phyloP scores from a whole-genome alignment of 164 flowering plant genomes.

The Nymphaea thermarum region DNA sequence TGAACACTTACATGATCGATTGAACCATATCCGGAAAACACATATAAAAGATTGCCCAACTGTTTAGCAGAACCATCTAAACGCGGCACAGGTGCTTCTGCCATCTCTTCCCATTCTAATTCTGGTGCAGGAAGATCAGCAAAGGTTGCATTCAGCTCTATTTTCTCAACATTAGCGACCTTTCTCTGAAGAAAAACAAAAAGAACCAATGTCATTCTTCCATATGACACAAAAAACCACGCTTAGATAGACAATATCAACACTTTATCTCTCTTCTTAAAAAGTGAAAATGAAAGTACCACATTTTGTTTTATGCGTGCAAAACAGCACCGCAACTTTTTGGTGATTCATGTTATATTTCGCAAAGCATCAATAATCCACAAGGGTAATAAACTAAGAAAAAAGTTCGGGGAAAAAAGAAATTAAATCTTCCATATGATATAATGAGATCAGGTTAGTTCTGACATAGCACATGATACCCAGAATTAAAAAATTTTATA shows the following conservation, averaged over 20 bases:
- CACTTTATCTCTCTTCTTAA: background rate
- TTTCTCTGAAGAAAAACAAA: conserved; percentile 26
- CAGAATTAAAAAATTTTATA: background rate
- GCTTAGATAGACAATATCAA: background rate
- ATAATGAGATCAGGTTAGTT: background rate
- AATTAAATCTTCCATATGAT: background rate
- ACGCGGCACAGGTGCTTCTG: conserved; percentile 75
- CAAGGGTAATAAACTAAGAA: background rate
- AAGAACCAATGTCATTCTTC: background rate
- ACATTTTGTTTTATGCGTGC: background rate
- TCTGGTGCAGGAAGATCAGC: conserved; percentile 76
- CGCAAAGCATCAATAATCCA: background rate
- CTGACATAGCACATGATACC: background rate
- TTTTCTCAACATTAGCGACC: background rate
- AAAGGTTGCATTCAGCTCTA: conserved; percentile 33
- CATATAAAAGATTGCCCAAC: conserved; percentile 63
- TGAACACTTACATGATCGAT: conserved; percentile 48
- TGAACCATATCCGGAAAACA: conserved; percentile 74
- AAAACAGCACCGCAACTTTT: background rate
- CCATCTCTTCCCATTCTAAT: conserved; percentile 75
- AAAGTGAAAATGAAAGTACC: background rate
- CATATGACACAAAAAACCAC: background rate
- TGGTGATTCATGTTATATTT: background rate
- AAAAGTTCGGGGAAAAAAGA: background rate
- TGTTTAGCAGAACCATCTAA: conserved; percentile 79